phyloP scores from a whole-genome alignment of 2,329 filamentous ascomycete species.

The Ophiostoma sp. region DNA sequence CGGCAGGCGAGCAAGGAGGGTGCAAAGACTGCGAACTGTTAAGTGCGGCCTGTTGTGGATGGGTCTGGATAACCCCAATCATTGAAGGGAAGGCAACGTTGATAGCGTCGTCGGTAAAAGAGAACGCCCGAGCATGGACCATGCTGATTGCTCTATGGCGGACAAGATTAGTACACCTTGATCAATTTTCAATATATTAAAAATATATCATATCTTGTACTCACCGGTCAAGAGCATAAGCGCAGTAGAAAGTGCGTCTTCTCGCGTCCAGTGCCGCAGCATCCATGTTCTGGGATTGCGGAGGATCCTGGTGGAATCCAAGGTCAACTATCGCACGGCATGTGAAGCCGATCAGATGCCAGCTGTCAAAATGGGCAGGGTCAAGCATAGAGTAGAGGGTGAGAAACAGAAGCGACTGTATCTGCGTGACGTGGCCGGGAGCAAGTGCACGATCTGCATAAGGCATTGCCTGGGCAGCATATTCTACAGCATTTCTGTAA shows the following conservation, averaged over 20 bases:
- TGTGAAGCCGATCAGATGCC: conserved; percentile 88
- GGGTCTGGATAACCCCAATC: conserved; percentile 27
- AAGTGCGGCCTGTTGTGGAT: background rate
- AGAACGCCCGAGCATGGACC: conserved; percentile 81
- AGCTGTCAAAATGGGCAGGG: conserved; percentile 85
- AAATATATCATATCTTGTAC: conserved; percentile 27
- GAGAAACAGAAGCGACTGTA: conserved; percentile 80
- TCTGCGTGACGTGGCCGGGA: conserved; percentile 77
- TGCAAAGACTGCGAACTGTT: conserved; percentile 26
- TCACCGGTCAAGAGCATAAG: conserved; percentile 82
- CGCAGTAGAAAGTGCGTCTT: conserved; percentile 80
- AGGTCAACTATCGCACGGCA: conserved; percentile 82
- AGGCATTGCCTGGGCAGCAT: conserved; percentile 60
- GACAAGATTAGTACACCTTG: background rate
- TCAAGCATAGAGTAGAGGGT: conserved; percentile 88
- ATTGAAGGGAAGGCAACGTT: conserved; percentile 70
- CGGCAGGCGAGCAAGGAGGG: conserved; percentile 40
- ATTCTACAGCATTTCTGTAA: conserved; percentile 52
- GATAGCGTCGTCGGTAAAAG: conserved; percentile 84
- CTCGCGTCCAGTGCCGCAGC: conserved; percentile 69
- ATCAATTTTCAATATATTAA: too few species aligned
- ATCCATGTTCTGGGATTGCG: conserved; percentile 61
- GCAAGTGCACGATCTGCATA: conserved; percentile 78
- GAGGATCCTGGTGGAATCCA: conserved; percentile 88
- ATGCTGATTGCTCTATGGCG: conserved; percentile 67